Evolutionary conservation across 495 filamentous ascomycete genomes (phyloP).

Genomic region (Aspergillus egyptiacus): DNA sequence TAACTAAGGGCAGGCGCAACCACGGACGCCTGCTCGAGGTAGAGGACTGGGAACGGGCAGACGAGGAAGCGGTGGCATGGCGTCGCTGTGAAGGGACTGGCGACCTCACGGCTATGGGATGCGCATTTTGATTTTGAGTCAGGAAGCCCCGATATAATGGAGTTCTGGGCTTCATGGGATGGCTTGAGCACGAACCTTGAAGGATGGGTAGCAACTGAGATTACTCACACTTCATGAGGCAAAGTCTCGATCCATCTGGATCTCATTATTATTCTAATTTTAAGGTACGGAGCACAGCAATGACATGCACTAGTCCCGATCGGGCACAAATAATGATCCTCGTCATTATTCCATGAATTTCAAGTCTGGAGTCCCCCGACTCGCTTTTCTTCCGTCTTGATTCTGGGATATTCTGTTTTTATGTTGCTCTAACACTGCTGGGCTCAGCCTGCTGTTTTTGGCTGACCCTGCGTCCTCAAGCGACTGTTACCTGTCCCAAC

Average conservation of each 20-base stretch:
- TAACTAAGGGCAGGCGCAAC: slow-evolving; percentile 33
- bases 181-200: not conserved
- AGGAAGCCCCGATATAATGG: slow-evolving; percentile 11
- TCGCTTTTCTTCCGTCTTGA: not conserved
- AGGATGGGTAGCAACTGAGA: not conserved
- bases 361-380: not conserved
- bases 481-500: not conserved
- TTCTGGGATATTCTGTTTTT: slow-evolving; percentile 6
- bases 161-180: slow-evolving; percentile 28
- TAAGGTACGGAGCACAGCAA: too few species aligned
- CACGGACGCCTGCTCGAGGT: slow-evolving; percentile 21
- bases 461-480: not conserved
- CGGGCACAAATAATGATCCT: slow-evolving; percentile 13
- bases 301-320: slow-evolving; percentile 25
- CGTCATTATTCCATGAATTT: not conserved
- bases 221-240: too few species aligned
- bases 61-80: slow-evolving; percentile 22
- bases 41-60: slow-evolving; percentile 16
- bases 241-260: not conserved
- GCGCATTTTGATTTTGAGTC: slow-evolving; percentile 6
- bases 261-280: slow-evolving; percentile 1
- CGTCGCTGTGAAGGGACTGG: slow-evolving; percentile 13
- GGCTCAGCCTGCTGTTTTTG: slow-evolving; percentile 9
- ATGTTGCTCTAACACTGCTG: slow-evolving; percentile 11
- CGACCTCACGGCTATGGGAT: slow-evolving; percentile 11